Conservation (phyloP, 805 yeast species). For the Candida parachauliodes region DNA sequence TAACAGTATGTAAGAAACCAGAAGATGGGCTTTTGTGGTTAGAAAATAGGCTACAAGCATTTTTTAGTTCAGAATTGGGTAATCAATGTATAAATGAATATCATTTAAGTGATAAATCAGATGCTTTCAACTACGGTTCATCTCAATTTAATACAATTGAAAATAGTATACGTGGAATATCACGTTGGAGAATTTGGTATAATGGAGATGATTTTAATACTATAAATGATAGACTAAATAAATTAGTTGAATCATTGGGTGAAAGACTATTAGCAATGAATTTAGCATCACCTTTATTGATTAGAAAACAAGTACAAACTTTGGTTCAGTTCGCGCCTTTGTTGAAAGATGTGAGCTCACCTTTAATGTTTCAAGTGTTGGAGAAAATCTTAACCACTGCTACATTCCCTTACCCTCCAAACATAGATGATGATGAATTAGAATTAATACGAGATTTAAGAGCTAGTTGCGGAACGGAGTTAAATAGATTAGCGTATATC, state of each 20-base stretch:
- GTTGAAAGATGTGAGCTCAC: conserved; percentile 63
- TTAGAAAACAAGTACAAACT: conserved; percentile 85
- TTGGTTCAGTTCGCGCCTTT: conserved; percentile 92
- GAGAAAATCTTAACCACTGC: conserved; percentile 83
- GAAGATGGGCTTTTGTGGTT: conserved; percentile 80
- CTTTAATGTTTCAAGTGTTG: conserved; percentile 74
- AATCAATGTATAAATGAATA: conserved; percentile 54
- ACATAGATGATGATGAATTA: conserved; percentile 65
- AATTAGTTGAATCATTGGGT: conserved; percentile 65
- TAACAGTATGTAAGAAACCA: conserved; percentile 82
- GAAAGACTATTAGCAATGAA: conserved; percentile 72
- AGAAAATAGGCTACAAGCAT: conserved; percentile 64
- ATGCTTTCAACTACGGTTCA: conserved; percentile 71
- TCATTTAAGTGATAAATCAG: conserved; percentile 52
- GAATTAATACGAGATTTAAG: conserved; percentile 84
- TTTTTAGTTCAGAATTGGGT: conserved; percentile 71
- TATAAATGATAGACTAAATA: conserved; percentile 48
- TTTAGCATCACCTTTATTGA: conserved; percentile 72
- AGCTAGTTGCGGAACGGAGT: conserved; percentile 90
- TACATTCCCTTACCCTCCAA: conserved; percentile 73
- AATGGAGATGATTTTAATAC: conserved; percentile 50
- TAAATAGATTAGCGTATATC: conserved; percentile 87
- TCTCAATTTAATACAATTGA: conserved; percentile 85
- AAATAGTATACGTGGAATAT: conserved; percentile 85
- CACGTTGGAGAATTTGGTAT: conserved; percentile 96